phyloP scores from a whole-genome alignment of 108 stramenopile genomes.

The Parietichytrium sp. region DNA sequence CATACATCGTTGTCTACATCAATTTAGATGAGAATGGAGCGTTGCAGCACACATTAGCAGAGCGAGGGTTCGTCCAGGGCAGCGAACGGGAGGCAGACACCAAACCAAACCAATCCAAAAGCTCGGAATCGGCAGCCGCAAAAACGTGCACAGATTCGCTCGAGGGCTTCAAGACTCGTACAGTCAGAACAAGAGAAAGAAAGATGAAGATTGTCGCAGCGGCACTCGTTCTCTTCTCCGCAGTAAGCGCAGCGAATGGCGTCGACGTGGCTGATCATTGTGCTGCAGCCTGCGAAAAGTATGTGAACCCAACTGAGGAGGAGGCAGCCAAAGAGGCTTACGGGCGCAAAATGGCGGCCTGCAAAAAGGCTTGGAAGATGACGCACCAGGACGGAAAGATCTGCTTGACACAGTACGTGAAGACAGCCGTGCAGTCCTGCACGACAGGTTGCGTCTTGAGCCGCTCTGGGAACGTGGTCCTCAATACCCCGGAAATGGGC shows the following conservation, averaged over 20 bases:
- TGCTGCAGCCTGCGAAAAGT: neutral
- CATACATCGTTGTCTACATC: too few species aligned
- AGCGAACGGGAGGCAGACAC: too few species aligned
- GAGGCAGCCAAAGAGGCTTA: neutral
- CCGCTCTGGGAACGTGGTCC: neutral
- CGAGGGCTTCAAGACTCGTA: too few species aligned
- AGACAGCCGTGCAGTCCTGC: neutral
- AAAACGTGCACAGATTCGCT: too few species aligned
- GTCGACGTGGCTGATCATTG: neutral
- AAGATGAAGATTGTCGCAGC: neutral
- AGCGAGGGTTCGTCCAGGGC: too few species aligned
- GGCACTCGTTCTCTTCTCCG: neutral
- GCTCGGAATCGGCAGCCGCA: too few species aligned
- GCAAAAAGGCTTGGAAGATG: neutral
- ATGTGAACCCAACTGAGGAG: neutral
- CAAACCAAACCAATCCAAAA: too few species aligned
- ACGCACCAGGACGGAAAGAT: conserved; percentile 9
- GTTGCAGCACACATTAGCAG: too few species aligned
- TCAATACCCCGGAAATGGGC: neutral
- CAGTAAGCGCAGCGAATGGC: neutral
- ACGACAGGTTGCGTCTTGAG: neutral
- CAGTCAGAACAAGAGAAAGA: neutral
- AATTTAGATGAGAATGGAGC: too few species aligned
- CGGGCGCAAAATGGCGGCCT: neutral
- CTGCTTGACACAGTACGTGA: neutral